Conservation (phyloP, 164 flowering plant species). For the Buxus sempervirens region DNA sequence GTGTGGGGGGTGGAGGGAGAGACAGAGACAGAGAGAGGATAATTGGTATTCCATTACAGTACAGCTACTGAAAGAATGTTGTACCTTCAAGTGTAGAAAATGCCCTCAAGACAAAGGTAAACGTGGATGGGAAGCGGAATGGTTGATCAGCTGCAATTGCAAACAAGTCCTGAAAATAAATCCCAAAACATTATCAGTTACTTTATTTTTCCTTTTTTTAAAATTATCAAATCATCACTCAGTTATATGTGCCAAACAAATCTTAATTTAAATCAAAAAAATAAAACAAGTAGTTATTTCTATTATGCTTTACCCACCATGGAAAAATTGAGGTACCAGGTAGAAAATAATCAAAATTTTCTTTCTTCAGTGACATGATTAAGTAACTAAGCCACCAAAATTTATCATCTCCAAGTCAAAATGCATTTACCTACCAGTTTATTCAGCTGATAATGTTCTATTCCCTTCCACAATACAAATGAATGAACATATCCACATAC, state of each 20-base stretch:
- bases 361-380: too few species aligned
- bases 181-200: not conserved
- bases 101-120: conserved; percentile 86
- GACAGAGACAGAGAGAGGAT: not conserved
- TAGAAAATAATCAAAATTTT: too few species aligned
- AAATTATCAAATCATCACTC: too few species aligned
- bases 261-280: not conserved
- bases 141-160: conserved; percentile 97
- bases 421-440: too few species aligned
- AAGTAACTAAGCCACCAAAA: too few species aligned
- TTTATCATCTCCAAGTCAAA: too few species aligned
- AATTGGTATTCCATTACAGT: conserved; percentile 1
- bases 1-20: too few species aligned
- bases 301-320: not conserved
- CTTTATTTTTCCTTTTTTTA: not conserved
- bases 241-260: too few species aligned
- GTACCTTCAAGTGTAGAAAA: conserved; percentile 96
- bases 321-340: not conserved
- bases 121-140: conserved; percentile 90
- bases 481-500: too few species aligned
- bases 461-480: too few species aligned
- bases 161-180: conserved; percentile 76
- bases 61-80: conserved; percentile 19
- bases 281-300: not conserved
- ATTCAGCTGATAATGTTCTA: not conserved